These are phyloP conservation scores for Viola odorata DNA, from an alignment of 345 rosid genomes.

Conservation along the genomic window DNA sequence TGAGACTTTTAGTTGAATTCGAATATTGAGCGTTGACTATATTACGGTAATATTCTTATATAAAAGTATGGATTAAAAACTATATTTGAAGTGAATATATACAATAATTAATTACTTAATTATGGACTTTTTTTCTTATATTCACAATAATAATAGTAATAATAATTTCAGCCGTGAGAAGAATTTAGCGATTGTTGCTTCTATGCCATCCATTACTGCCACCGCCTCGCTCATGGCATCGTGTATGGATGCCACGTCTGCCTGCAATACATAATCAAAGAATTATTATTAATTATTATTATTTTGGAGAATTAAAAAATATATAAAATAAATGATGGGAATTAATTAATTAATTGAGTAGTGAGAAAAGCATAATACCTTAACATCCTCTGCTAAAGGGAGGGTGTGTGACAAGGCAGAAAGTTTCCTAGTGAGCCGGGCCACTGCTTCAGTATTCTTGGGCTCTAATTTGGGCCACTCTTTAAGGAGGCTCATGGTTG, in stretches of 20 bases:
- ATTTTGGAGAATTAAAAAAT: background rate
- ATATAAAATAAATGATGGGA: background rate
- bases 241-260: conserved; percentile 37
- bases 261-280: conserved; percentile 17
- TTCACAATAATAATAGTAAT: background rate
- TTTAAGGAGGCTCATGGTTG: conserved; percentile 43
- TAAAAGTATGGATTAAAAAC: background rate
- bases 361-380: conserved; percentile 26
- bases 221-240: conserved; percentile 47
- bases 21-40: no score
- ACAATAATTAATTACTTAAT: background rate
- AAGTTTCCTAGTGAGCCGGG: conserved; percentile 57
- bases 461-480: conserved; percentile 48
- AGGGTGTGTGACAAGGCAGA: conserved; percentile 41
- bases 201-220: conserved; percentile 46
- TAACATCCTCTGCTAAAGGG: conserved; percentile 44
- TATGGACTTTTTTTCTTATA: no score
- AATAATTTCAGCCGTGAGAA: conserved; percentile 37
- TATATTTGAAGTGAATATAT: background rate
- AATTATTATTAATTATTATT: no score
- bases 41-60: no score
- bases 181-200: conserved; percentile 24
- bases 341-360: no score
- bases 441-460: conserved; percentile 48
- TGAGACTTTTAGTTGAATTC: no score